Evolutionary conservation across 768 basidiomycete genomes (phyloP), one percentile per base, ranked within the genome.

Genomic region (Cyclocybe aegerita): DNA sequence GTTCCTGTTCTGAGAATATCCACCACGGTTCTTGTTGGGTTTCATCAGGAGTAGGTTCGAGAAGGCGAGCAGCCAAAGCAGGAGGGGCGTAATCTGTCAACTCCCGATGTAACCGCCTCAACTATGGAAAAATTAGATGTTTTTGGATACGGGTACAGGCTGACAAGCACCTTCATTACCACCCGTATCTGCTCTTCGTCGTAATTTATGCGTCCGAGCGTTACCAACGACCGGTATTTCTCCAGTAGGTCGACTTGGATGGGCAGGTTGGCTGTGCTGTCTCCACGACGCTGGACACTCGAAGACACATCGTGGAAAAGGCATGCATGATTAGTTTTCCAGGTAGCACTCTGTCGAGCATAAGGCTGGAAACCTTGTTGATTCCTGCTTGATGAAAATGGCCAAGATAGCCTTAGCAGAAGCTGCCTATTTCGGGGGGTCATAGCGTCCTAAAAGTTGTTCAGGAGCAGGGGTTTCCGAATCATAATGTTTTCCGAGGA

Each of bases 101-200:
- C 9, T 72, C 69, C n/a, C 65, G 70, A 35, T 75, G 72, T 5
- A 85, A 63, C 39, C 74, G 73, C 43, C 77, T 66, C 0, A 82
- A 70, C 81, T 82, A 51, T 15, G 6, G 15, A 23, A 47, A 33
- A 17, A 8, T 34, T 30, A 17, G 16, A 36, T 33, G 10, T 8
- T n/a, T 23, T 15, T 33, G 11, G 2, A 34, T 40, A 14, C 35
- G n/a, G 10, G 34, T 36, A 23, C 16, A 39, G 39, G 11, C 7
- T 30, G 40, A 23, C 40, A 48, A 61, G 16, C 47, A 80, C 82
- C 70, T 78, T 71, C 66, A 81, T 55, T 36, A 55, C 65, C 9
- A 71, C 74, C 15, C 80, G 60, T 33, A 83, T 68, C 56, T 83
- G 82, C 43, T 80, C 78, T 39, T 76, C 74, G 52, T 84, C 78